Base-by-base conservation (phyloP, 768 basidiomycete species). In the Boletus coccyginus region DNA sequence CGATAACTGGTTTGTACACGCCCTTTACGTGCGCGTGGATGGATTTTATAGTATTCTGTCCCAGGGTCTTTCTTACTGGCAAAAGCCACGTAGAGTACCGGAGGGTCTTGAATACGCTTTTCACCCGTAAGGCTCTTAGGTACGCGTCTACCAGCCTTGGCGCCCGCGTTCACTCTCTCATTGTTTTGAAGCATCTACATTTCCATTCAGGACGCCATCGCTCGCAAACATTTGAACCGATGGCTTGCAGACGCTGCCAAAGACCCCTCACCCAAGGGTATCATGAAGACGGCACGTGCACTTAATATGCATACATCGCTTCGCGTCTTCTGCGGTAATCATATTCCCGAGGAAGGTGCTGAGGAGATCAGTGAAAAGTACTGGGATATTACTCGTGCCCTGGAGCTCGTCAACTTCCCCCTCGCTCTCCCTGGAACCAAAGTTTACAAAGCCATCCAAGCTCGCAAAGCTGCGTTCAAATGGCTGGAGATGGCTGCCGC, bases 321-420 rank as follows among this genome's bases (percentile, higher is more conserved):
- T 38, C 85, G 87, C 51, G 96, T 98, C 53, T 99, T 99, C 77
- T 94, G 95, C 67, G 97, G 97, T 17, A 75, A 78, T 58, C 92
- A 98, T 73, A 88, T 98, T 62, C 85, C 92, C 31, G 87, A 93
- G 16, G 74, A 84, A 9, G 91, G 88, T 40, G 83, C 87, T 27
- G 67, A 74, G 16, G 91, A 93, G 68, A 94, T 99, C 69, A 88
- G 83, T 67, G 87, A 91, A 62, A 94, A 93, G 69, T 98, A 98
- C 77, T 98, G 96, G 96, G 79, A 81, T 56, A 97, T 99, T 74
- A 98, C 97, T 8, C 78, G 85, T 63, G 92, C 97, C 3, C 87
- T 99, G 41, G 93, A 99, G 70, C 88, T 99, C 52, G 97, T 99
- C 78, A 99, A 99, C 78, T 98, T 99, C 78, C 97, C 97, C 16